Base-by-base conservation (phyloP, 352 stramenopile species). In the Phytophthora sp. region DNA sequence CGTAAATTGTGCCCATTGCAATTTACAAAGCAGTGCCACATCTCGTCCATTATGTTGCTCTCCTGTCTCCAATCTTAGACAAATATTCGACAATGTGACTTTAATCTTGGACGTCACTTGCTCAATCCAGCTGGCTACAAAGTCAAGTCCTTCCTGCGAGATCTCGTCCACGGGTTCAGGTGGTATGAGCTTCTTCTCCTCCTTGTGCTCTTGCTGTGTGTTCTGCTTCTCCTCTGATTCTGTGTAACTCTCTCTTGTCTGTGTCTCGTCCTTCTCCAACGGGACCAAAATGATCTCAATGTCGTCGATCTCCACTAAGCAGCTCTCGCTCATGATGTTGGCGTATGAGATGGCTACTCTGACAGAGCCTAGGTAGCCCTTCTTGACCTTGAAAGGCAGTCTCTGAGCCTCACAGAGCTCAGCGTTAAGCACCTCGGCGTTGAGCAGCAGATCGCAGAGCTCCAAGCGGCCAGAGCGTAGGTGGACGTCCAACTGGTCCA, bases 71-170 rank as follows among this genome's bases (percentile, higher is more conserved):
- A 96, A 54, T 1, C 84, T 73, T 30, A 94, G 45, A 27, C 88
- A 96, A 53, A 96, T 86, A 63, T 96, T 96, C 18, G 88, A 91
- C 42, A 96, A 49, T 31, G 88, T 96, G 7, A 96, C 75, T 66
- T 96, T 96, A 67, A 96, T 94, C 61, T 95, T 96, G 41, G 86
- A 94, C 56, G 88, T 95, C 12, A 96, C 88, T 39, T 94, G 88
- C 57, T 96, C 88, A 53, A 96, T 96, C 88, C 88, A 96, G 47
- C 83, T 93, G 20, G 88, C 88, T 24, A 96, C 88, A 66, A 96
- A 96, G 66, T 96, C 88, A 21, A 96, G 81, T 33, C 88, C 86
- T 91, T 96, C 88, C 56, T 95, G 86, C 15, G 88, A 95, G 11
- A 94, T 79, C 66, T 92, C 79, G 54, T 96, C 86, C 4, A 84